Evolutionary conservation across 2,329 filamentous ascomycete species (phyloP).

Genomic region (Aspergillus sp.): DNA sequence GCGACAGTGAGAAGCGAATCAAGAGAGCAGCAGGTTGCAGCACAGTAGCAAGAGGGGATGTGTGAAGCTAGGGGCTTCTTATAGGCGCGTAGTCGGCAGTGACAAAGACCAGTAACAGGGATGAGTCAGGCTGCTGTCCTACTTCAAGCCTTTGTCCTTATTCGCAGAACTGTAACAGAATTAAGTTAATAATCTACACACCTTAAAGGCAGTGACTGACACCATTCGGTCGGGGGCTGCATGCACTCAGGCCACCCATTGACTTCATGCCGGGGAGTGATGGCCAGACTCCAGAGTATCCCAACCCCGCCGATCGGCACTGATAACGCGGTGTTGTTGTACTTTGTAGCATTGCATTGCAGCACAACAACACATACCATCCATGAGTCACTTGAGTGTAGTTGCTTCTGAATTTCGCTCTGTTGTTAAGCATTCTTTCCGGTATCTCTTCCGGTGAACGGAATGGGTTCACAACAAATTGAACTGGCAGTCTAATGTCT

Average conservation of each 20-base stretch:
- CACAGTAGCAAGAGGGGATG: background rate
- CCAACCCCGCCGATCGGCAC: background rate
- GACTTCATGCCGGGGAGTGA: background rate
- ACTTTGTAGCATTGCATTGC: background rate
- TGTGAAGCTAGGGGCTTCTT: background rate
- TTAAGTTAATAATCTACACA: background rate
- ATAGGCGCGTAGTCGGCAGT: background rate
- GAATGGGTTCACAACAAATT: too few species aligned
- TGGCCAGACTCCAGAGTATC: background rate
- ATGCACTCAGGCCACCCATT: background rate
- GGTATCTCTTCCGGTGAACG: too few species aligned
- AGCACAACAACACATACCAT: background rate
- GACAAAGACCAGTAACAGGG: background rate
- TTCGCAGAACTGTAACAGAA: background rate
- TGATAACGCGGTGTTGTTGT: background rate
- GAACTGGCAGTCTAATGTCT: too few species aligned
- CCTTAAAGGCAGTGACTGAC: background rate
- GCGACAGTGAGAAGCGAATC: background rate
- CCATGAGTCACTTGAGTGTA: background rate
- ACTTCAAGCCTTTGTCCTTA: background rate
- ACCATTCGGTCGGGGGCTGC: background rate
- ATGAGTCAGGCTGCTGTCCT: background rate
- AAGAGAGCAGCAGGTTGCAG: background rate
- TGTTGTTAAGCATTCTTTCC: background rate
- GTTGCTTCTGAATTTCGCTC: too few species aligned